Conservation (phyloP, 768 basidiomycete genomes). For the Chalciporus chontae region DNA sequence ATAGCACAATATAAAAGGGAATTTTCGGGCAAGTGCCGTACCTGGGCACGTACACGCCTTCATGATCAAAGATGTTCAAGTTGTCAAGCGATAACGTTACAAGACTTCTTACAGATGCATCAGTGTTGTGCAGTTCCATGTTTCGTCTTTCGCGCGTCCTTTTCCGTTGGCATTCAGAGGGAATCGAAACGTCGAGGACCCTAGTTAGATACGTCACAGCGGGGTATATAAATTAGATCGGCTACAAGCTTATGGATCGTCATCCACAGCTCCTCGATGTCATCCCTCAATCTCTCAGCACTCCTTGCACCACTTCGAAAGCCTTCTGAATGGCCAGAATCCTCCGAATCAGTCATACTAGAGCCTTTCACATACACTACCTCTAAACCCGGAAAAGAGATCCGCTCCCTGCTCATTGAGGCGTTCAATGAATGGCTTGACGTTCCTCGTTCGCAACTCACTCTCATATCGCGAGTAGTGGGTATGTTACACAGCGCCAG, state of each 20-base stretch:
- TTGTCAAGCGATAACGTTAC: no score
- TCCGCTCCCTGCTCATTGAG: conserved; percentile 80
- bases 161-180: no score
- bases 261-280: neutral
- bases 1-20: no score
- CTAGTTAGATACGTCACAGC: conserved; percentile 6
- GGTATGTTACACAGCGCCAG: conserved; percentile 95
- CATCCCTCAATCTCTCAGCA: conserved; percentile 10
- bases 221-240: no score
- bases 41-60: no score
- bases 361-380: conserved; percentile 88
- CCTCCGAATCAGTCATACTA: conserved; percentile 43
- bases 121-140: no score
- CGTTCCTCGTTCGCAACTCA: conserved; percentile 70
- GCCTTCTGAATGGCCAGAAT: conserved; percentile 34
- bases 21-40: no score
- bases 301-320: conserved; percentile 19
- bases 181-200: no score
- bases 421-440: conserved; percentile 93
- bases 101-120: no score
- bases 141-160: no score
- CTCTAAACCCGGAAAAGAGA: conserved; percentile 88
- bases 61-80: no score
- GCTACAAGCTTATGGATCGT: no score
- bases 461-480: conserved; percentile 75